Conservation (phyloP, 2,329 filamentous ascomycete species). For the Fusarium haematococcum region DNA sequence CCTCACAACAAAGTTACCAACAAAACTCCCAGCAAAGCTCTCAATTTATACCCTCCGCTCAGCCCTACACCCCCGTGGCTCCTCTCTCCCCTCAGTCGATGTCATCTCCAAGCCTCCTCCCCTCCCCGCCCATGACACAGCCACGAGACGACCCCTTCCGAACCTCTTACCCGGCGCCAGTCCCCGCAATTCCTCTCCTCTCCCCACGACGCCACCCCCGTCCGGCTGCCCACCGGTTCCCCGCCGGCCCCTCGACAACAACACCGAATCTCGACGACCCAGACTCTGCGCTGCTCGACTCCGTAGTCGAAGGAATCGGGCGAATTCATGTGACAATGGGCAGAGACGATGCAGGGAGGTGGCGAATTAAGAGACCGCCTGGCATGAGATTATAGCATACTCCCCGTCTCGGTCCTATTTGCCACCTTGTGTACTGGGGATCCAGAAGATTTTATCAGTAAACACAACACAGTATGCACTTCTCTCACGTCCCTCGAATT, state of each 20-base stretch:
- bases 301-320: conserved; percentile 53
- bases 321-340: conserved; percentile 51
- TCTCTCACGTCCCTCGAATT: neutral
- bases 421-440: neutral
- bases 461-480: neutral
- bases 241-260: neutral
- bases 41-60: conserved; percentile 40
- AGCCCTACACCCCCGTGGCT: conserved; percentile 28
- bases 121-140: conserved; percentile 40
- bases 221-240: neutral
- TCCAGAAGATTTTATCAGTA: neutral
- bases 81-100: conserved; percentile 32
- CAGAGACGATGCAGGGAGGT: conserved; percentile 54
- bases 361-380: conserved; percentile 51
- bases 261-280: conserved; percentile 30
- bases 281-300: conserved; percentile 48
- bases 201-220: neutral
- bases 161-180: conserved; percentile 14
- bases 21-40: conserved; percentile 7
- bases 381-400: conserved; percentile 33
- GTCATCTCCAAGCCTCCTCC: conserved; percentile 31
- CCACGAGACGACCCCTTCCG: conserved; percentile 14
- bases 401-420: neutral
- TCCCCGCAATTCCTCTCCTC: conserved; percentile 10
- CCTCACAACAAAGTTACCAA: conserved; percentile 7